Conservation (phyloP, 2,329 filamentous ascomycete genomes). For the Nemania abortiva region DNA sequence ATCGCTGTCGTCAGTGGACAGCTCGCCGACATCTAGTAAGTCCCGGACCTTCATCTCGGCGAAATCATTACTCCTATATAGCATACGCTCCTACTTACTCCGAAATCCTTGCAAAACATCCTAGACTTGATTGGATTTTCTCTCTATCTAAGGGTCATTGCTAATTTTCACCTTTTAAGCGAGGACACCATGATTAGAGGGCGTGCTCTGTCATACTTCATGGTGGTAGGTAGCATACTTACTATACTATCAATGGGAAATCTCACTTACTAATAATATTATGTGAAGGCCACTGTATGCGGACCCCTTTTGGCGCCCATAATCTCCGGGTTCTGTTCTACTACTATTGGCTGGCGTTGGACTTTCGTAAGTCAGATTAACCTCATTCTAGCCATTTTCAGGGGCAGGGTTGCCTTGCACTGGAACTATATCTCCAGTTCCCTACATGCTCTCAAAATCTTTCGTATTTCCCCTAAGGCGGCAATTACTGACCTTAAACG, state of each 20-base stretch:
- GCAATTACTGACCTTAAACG: neutral
- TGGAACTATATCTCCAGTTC: neutral
- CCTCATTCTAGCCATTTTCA: neutral
- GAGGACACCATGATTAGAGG: constrained; percentile 67
- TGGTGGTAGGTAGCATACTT: constrained; percentile 62
- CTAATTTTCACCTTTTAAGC: constrained; percentile 25
- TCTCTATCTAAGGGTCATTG: neutral
- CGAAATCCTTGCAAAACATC: neutral
- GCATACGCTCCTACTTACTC: neutral
- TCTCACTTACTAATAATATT: constrained; percentile 12
- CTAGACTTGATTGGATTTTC: neutral
- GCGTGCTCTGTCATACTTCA: constrained; percentile 72
- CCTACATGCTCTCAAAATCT: neutral
- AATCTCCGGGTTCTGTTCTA: constrained; percentile 71
- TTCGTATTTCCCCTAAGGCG: neutral
- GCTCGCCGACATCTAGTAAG: constrained; percentile 72
- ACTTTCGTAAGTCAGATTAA: constrained; percentile 57
- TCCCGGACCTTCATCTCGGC: neutral
- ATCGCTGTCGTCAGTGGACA: constrained; percentile 73
- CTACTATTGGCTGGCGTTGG: constrained; percentile 75
- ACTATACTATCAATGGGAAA: neutral
- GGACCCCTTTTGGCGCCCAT: constrained; percentile 76
- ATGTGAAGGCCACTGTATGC: constrained; percentile 67
- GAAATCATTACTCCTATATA: neutral
- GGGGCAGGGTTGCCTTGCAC: neutral